These are phyloP conservation scores for Carex sylvatica DNA, from an alignment of 202 grass and related monocot species.

Conservation along the genomic window DNA sequence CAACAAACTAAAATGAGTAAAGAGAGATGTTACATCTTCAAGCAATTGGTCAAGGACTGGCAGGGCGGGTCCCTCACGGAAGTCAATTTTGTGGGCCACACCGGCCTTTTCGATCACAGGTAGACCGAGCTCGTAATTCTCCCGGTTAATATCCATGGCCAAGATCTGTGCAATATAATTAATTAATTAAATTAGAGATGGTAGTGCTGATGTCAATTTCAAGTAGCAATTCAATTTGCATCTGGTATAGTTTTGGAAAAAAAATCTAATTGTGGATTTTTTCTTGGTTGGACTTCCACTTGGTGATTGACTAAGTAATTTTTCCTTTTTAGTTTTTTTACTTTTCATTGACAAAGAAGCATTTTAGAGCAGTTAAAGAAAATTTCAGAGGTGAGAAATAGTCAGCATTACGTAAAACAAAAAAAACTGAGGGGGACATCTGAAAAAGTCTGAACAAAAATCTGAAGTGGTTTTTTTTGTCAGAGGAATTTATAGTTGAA, in stretches of 20 bases:
- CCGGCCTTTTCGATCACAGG: slow-evolving; percentile 87
- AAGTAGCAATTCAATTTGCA: background rate
- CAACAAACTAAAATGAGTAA: background rate
- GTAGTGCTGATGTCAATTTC: background rate
- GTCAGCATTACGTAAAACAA: background rate
- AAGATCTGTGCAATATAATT: slow-evolving; percentile 52
- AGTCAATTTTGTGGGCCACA: slow-evolving; percentile 97
- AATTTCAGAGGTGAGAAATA: background rate
- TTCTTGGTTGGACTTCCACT: background rate
- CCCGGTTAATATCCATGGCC: slow-evolving; percentile 98
- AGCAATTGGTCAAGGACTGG: slow-evolving; percentile 70
- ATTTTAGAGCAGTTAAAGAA: background rate
- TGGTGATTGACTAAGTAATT: background rate
- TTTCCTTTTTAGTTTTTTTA: background rate
- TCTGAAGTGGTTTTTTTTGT: background rate
- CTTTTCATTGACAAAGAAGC: background rate
- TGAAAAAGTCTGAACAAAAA: background rate
- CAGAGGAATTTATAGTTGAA: background rate
- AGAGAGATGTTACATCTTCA: slow-evolving; percentile 43
- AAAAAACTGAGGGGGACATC: background rate
- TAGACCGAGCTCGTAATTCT: slow-evolving; percentile 90
- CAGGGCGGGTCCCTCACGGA: slow-evolving; percentile 86
- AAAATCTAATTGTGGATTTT: background rate
- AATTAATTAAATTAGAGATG: slow-evolving; percentile 5
- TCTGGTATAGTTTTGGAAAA: background rate